Percentiles rank a stretch among this genome's conserved stretches.
These are phyloP conservation scores for Marchantia paleacea DNA, from an alignment of 225 moss, liverwort and hornwort genomes.

Conservation along the genomic window DNA sequence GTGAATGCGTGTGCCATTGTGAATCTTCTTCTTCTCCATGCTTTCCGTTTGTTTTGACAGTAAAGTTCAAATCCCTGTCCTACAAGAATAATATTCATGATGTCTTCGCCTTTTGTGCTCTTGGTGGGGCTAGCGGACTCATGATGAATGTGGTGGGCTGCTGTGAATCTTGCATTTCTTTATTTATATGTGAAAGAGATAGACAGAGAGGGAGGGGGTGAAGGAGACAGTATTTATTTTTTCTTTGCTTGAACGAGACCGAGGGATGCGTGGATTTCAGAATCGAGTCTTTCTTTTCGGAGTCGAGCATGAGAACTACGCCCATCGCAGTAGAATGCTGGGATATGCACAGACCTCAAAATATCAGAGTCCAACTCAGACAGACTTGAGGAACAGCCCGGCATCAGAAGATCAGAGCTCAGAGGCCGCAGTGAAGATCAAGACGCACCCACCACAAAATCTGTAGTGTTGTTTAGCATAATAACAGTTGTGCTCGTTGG, in stretches of 20 bases:
- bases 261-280: background rate
- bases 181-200: background rate
- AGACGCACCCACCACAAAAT: background rate
- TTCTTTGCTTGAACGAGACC: background rate
- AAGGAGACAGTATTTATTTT: background rate
- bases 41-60: background rate
- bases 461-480: background rate
- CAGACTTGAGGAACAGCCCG: background rate
- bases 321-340: background rate
- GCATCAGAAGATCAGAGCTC: background rate
- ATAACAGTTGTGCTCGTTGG: background rate
- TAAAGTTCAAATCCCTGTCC: slow-evolving; percentile 2
- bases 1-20: background rate
- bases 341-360: background rate
- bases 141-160: background rate
- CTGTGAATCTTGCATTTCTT: background rate
- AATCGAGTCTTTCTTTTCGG: background rate
- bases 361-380: background rate
- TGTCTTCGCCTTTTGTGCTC: background rate
- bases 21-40: background rate
- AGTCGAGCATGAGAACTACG: background rate
- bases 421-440: too few species aligned
- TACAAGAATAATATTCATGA: background rate
- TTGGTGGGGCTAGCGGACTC: background rate
- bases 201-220: background rate